Conservation (phyloP, 352 stramenopile genomes). For the Thraustotheca clavata region DNA sequence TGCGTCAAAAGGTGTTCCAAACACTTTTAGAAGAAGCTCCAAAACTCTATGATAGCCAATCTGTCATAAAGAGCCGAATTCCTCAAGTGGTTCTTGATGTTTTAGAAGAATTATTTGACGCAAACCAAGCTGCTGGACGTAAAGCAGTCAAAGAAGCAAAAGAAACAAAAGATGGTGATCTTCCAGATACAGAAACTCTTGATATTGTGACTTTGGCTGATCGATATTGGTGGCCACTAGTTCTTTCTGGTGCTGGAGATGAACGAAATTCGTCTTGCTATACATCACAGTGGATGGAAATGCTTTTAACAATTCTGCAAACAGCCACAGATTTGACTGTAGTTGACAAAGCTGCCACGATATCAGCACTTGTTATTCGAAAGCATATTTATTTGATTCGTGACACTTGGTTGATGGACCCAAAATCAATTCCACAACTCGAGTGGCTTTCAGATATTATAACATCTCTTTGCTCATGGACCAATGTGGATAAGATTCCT, state of each 20-base stretch:
- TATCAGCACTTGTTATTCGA: constrained; percentile 55
- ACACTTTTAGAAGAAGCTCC: constrained; percentile 49
- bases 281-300: constrained; percentile 43
- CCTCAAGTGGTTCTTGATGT: constrained; percentile 43
- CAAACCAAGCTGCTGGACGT: neutral
- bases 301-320: constrained; percentile 61
- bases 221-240: constrained; percentile 15
- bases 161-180: constrained; percentile 36
- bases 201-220: constrained; percentile 27
- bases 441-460: constrained; percentile 35
- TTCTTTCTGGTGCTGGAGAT: neutral
- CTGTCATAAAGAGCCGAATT: constrained; percentile 37
- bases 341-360: constrained; percentile 66
- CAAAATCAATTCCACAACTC: constrained; percentile 33
- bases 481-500: constrained; percentile 55
- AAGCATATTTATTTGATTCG: constrained; percentile 76
- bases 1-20: constrained; percentile 38
- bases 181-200: constrained; percentile 60
- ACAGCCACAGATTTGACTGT: constrained; percentile 49
- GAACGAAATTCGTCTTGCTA: constrained; percentile 15
- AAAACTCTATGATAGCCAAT: constrained; percentile 41
- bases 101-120: neutral
- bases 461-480: constrained; percentile 49
- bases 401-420: constrained; percentile 22
- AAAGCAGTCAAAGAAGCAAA: neutral